Evolutionary conservation across 345 rosid genomes (phyloP).

Genomic region (Salix brachista): DNA sequence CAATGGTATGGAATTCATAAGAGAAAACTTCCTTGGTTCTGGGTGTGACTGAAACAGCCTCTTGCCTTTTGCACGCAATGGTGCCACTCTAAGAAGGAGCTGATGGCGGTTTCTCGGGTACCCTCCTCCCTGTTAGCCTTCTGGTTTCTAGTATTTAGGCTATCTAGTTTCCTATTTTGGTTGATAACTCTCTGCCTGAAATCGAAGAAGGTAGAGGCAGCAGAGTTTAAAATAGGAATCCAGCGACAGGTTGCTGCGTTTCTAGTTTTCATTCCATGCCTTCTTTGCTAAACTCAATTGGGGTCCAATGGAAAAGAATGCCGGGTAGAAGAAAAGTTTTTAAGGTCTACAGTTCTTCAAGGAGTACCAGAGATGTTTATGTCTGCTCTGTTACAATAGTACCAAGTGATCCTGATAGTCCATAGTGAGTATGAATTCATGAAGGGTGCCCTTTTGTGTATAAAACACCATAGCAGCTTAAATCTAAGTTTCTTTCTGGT

Average conservation of each 20-base stretch:
- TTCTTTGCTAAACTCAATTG: background rate
- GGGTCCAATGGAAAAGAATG: background rate
- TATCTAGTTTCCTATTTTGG: background rate
- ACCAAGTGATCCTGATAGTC: background rate
- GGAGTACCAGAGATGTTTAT: background rate
- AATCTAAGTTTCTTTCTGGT: background rate
- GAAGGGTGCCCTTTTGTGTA: background rate
- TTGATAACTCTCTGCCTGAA: background rate
- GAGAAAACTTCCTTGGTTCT: constrained; percentile 22
- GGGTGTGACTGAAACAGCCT: constrained; percentile 6
- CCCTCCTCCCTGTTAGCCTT: background rate
- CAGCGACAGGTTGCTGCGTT: background rate
- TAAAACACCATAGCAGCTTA: background rate
- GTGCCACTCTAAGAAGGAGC: background rate
- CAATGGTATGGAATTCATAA: constrained; percentile 22
- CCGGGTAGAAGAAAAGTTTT: background rate
- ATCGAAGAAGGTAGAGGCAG: background rate
- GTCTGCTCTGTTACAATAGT: background rate
- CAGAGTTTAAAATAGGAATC: background rate
- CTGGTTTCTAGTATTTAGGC: background rate
- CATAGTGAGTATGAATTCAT: background rate
- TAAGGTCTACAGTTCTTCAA: background rate
- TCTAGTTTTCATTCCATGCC: background rate
- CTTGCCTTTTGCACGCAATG: background rate
- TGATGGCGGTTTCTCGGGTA: background rate